phyloP scores from a whole-genome alignment of 139 green algal species.

The Haematococcus lacustris region DNA sequence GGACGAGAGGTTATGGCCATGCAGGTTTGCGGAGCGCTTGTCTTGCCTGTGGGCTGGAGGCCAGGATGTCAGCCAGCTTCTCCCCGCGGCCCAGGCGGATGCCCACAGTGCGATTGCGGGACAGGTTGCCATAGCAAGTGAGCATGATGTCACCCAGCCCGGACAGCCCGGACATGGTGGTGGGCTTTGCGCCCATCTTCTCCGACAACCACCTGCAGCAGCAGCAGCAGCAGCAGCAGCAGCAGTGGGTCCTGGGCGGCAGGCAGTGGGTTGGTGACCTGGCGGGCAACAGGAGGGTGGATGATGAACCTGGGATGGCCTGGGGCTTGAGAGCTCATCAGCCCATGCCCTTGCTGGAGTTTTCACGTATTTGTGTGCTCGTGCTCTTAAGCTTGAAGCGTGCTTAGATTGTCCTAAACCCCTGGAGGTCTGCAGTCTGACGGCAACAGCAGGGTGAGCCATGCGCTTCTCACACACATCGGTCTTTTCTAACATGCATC shows the following conservation, averaged over 20 bases:
- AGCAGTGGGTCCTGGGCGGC: background rate
- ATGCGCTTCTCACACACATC: background rate
- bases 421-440: too few species aligned
- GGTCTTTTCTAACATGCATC: too few species aligned
- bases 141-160: conserved; percentile 99
- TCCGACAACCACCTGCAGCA: conserved; percentile 84
- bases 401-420: too few species aligned
- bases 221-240: too few species aligned
- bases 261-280: background rate
- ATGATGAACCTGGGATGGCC: background rate
- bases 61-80: conserved; percentile 72
- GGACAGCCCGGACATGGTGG: conserved; percentile 83
- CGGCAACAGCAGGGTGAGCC: background rate
- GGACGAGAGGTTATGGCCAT: too few species aligned
- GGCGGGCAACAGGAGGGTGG: background rate
- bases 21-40: too few species aligned
- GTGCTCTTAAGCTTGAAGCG: background rate
- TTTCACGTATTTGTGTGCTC: background rate
- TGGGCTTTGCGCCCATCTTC: conserved; percentile 86
- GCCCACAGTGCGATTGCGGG: conserved; percentile 80
- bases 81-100: conserved; percentile 87
- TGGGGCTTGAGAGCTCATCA: background rate
- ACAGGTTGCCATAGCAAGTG: conserved; percentile 94
- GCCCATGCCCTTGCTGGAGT: background rate
- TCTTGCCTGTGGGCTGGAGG: conserved; percentile 63